Conservation (phyloP, 352 stramenopile genomes). For the Thalassiosira exigua region DNA sequence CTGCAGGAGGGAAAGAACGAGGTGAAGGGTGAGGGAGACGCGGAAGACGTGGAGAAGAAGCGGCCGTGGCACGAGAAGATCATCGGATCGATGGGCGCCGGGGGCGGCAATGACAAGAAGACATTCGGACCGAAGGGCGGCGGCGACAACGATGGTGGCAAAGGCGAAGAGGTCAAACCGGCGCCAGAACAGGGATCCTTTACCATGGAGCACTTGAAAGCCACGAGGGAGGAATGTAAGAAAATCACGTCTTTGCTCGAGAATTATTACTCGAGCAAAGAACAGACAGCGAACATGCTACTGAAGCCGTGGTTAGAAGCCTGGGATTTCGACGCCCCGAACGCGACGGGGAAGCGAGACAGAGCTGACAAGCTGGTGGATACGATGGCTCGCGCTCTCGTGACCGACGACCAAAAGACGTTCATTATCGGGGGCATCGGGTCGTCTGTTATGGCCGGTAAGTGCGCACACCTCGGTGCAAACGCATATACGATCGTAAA, state of each 20-base stretch:
- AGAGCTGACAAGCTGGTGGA: constrained; percentile 10
- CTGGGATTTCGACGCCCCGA: constrained; percentile 46
- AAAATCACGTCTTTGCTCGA: constrained; percentile 37
- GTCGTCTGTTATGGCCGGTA: constrained; percentile 39
- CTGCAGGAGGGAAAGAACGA: constrained; percentile 32
- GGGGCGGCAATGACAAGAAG: not conserved
- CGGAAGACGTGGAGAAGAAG: constrained; percentile 2
- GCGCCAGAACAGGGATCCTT: constrained; percentile 18
- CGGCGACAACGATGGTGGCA: not conserved
- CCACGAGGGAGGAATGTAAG: constrained; percentile 24
- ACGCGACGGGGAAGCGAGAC: not conserved
- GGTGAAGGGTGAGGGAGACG: not conserved
- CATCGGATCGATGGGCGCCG: not conserved
- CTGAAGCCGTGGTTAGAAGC: constrained; percentile 40
- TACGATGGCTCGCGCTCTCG: constrained; percentile 15
- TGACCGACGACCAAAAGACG: constrained; percentile 32
- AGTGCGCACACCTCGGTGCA: too few relatives aligned
- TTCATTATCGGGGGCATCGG: constrained; percentile 59
- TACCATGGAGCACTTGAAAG: constrained; percentile 32
- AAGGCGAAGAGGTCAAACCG: not conserved
- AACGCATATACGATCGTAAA: too few relatives aligned
- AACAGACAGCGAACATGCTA: constrained; percentile 43
- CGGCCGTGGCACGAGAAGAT: constrained; percentile 7
- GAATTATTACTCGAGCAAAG: constrained; percentile 50
- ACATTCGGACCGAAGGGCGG: not conserved